Evolutionary conservation across 495 filamentous ascomycete genomes (phyloP).

Genomic region (Annulohypoxylon maeteangense): DNA sequence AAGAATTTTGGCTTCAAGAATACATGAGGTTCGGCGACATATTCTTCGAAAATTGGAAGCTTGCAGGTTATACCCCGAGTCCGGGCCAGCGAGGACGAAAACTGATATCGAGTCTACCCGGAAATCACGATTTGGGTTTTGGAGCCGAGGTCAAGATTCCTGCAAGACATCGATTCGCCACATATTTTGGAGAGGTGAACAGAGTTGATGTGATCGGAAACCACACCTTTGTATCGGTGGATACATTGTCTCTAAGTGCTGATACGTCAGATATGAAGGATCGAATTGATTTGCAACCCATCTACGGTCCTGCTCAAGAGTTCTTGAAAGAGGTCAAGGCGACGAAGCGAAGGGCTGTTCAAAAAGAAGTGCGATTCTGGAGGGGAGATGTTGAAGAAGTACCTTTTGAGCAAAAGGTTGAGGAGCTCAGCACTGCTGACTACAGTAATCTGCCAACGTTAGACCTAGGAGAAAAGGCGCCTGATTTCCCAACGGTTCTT

Average conservation of each 20-base stretch:
- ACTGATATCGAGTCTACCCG: conserved; percentile 84
- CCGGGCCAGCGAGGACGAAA: conserved; percentile 63
- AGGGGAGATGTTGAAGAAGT: conserved; percentile 60
- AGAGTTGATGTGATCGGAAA: conserved; percentile 91
- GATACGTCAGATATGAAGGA: conserved; percentile 53
- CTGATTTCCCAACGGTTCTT: conserved; percentile 82
- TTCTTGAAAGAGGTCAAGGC: conserved; percentile 74
- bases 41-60: conserved; percentile 73
- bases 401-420: conserved; percentile 63
- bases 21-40: conserved; percentile 82
- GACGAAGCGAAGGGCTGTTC: conserved; percentile 63
- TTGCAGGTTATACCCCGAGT: conserved; percentile 49
- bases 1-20: conserved; percentile 84
- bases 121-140: conserved; percentile 98
- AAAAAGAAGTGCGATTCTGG: conserved; percentile 64
- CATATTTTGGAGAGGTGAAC: conserved; percentile 90
- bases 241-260: conserved; percentile 87
- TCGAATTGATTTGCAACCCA: conserved; percentile 60
- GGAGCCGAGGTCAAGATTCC: conserved; percentile 81
- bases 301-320: conserved; percentile 79
- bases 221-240: conserved; percentile 93
- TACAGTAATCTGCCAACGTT: conserved; percentile 53
- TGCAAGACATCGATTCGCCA: conserved; percentile 82
- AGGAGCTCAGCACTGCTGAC: conserved; percentile 57
- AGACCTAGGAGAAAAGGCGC: conserved; percentile 52